Evolutionary conservation across 225 moss, liverwort and hornwort species (phyloP), one percentile per base, ranked within the genome.

Genomic region (Sphagnum tenellum): DNA sequence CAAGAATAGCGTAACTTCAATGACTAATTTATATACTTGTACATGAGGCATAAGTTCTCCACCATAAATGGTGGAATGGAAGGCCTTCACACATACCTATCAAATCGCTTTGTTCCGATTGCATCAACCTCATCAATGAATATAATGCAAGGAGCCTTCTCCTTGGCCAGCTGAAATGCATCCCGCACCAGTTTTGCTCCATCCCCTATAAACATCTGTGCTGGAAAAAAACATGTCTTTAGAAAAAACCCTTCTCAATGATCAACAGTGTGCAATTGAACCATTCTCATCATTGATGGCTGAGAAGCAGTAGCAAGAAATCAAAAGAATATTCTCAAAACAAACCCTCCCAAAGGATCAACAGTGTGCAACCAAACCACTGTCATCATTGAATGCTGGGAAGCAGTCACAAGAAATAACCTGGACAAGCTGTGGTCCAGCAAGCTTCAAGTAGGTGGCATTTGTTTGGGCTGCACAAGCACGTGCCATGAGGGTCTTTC

Each of bases 81-180:
- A 5, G n/a, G 6, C 59, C 9, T 7, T 10, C 44, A 9, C 48
- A 56, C 9, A 0, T 62, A 82, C 81, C 81, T 82, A 69, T 82
- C 81, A 75, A 82, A 83, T 56, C 83, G 79, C 70, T 83, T 83
- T 47, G 83, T 83, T 63, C 83, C 83, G 59, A 83, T 79, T 2
- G 83, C 83, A 67, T 83, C 83, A 67, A 83, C 79, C 59, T 83
- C 83, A 62, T 83, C 83, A 55, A 83, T 83, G 67, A 83, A 83
- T 47, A 83, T 79, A 52, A 83, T 83, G 63, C 79, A 83, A 13
- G 83, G 83, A 49, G 83, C 79, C 66, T 79, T 79, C 65, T 83
- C 83, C 53, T 83, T 79, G 11, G 83, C 83, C 60, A 83, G 62
- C 66, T 79, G 79, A 54, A 83, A 83, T 13, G 79, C 79, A 66